These are phyloP conservation scores for Paraphoma chrysanthemicola DNA, from an alignment of 2,329 filamentous ascomycete species.

Conservation along the genomic window DNA sequence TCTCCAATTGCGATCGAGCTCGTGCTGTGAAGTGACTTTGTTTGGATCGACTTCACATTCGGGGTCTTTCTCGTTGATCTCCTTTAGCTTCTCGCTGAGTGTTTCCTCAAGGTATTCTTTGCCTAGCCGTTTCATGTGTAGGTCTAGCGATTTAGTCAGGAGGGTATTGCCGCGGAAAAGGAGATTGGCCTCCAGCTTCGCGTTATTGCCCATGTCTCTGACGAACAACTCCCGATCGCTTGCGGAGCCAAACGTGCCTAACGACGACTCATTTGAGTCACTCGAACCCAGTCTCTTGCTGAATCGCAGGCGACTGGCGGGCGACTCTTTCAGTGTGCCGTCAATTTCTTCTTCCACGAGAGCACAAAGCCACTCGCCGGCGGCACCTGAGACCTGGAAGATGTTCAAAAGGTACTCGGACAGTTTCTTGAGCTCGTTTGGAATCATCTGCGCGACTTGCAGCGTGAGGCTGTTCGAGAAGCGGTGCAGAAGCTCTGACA, in stretches of 20 bases:
- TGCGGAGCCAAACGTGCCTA: slow-evolving; percentile 44
- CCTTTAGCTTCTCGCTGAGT: slow-evolving; percentile 80
- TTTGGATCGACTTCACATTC: slow-evolving; percentile 97
- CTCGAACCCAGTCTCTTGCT: slow-evolving; percentile 74
- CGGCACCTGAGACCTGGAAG: slow-evolving; percentile 87
- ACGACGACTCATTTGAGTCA: slow-evolving; percentile 65
- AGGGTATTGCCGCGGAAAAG: slow-evolving; percentile 95
- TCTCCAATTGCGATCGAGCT: slow-evolving; percentile 83
- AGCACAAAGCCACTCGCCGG: slow-evolving; percentile 88
- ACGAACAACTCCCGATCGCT: slow-evolving; percentile 75
- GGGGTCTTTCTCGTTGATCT: slow-evolving; percentile 89
- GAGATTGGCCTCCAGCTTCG: slow-evolving; percentile 88
- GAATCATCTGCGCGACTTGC: slow-evolving; percentile 81
- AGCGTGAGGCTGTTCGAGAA: slow-evolving; percentile 85
- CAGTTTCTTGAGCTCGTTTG: slow-evolving; percentile 77
- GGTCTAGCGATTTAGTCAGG: slow-evolving; percentile 89
- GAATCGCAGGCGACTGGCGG: slow-evolving; percentile 71
- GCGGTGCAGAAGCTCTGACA: slow-evolving; percentile 83
- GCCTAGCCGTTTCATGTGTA: slow-evolving; percentile 92
- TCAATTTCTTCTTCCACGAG: slow-evolving; percentile 98
- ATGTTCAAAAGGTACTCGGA: slow-evolving; percentile 91
- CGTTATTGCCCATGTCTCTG: slow-evolving; percentile 78
- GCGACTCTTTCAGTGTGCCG: slow-evolving; percentile 82
- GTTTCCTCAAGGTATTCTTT: slow-evolving; percentile 92
- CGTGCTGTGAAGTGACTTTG: slow-evolving; percentile 70